Base-by-base conservation (phyloP, 2,329 filamentous ascomycete genomes). In the Alternaria arborescens region DNA sequence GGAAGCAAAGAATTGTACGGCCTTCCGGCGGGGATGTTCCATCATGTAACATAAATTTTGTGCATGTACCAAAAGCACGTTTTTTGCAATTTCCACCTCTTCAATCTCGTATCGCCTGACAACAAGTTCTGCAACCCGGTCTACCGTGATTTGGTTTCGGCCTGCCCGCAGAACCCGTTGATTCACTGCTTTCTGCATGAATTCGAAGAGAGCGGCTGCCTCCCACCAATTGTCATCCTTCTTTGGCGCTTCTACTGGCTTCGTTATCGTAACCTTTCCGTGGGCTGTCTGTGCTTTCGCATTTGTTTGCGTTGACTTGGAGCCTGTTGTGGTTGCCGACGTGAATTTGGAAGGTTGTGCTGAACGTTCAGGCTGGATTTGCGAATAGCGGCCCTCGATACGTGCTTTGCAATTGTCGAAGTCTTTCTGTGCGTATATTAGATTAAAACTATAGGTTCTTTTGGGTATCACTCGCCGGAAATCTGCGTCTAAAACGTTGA, bases 181-280 rank as follows among this genome's bases (percentile, higher is more conserved):
- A 36, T 76, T 77, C 7, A 78, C 70, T 20, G 73, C 73, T 50
- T 77, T 79, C 48, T 78, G 76, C 69, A 80, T 78, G 60, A 79
- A 77, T 32, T 79, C 77, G 61, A 78, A 80, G 5, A 80, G 60
- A 18, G 71, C 70, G 7, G 75, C 68, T 8, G 76, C 71, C 55
- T 76, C 71, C 76, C 77, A 80, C 77, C 78, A 80, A 28, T 78
- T 79, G 42, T 77, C 66, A 34, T 79, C 74, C 51, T 79, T 79
- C 66, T 73, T 78, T 8, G 75, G 75, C 54, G 60, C 55, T 52
- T 65, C 64, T 10, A 48, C 47, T 7, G 59, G 26, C 42, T 65
- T 71, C 22, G 55, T 43, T 7, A 40, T 36, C 8, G 57, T 40
- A 8, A 58, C 32, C 50, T 62, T 71, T 8, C 52, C 59, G 2